phyloP scores from a whole-genome alignment of 805 yeast genomes.

The Kregervanrija pseudodelftensis region DNA sequence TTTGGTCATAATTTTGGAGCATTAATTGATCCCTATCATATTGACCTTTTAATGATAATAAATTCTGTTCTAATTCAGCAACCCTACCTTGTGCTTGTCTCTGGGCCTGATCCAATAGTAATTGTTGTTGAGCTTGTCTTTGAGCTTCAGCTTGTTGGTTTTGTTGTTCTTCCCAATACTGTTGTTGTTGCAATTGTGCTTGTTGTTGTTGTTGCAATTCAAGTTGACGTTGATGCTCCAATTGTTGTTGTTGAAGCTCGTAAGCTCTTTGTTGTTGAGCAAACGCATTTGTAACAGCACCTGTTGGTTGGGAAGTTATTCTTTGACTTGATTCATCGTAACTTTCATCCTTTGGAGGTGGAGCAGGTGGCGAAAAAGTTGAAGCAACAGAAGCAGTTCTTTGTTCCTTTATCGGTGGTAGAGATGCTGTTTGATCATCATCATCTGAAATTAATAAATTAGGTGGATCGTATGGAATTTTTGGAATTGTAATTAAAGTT shows the following conservation, averaged over 20 bases:
- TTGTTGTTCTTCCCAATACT: slow-evolving; percentile 69
- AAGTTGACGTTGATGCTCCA: slow-evolving; percentile 55
- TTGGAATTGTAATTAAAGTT: slow-evolving; percentile 74
- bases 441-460: slow-evolving; percentile 43
- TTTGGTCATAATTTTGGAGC: slow-evolving; percentile 78
- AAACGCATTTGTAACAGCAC: slow-evolving; percentile 35
- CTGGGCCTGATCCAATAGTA: slow-evolving; percentile 58
- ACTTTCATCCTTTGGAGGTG: slow-evolving; percentile 28
- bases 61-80: slow-evolving; percentile 75
- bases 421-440: slow-evolving; percentile 32
- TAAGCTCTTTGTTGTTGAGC: slow-evolving; percentile 43
- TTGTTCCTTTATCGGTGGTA: slow-evolving; percentile 24
- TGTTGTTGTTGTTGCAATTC: slow-evolving; percentile 64
- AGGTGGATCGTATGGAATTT: slow-evolving; percentile 54
- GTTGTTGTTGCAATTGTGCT: slow-evolving; percentile 63
- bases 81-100: slow-evolving; percentile 72
- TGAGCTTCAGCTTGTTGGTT: slow-evolving; percentile 61
- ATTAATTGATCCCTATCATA: slow-evolving; percentile 80
- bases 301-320: slow-evolving; percentile 45
- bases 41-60: slow-evolving; percentile 67
- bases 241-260: slow-evolving; percentile 52
- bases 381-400: slow-evolving; percentile 9
- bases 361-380: slow-evolving; percentile 25
- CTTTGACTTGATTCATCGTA: not conserved
- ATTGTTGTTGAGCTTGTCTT: slow-evolving; percentile 62